Evolutionary conservation across 495 filamentous ascomycete genomes (phyloP).

Genomic region (Podospora comata): DNA sequence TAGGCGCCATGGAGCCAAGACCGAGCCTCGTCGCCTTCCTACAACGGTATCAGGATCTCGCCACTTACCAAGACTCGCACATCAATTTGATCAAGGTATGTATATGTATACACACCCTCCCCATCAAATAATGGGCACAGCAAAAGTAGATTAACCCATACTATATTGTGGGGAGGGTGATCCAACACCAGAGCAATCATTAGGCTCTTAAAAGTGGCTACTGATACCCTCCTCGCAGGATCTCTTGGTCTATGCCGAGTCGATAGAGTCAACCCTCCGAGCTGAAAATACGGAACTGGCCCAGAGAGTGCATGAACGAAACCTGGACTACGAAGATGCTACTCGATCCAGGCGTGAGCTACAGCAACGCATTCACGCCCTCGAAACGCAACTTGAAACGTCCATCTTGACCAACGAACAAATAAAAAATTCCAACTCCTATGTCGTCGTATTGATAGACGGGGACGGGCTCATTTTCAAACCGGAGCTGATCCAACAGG

Average conservation of each 20-base stretch:
- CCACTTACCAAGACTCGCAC: constrained; percentile 34
- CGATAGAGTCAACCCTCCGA: constrained; percentile 33
- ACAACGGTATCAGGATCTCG: constrained; percentile 39
- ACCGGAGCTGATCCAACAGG: constrained; percentile 59
- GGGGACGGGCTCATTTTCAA: constrained; percentile 76
- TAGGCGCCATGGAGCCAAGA: constrained; percentile 1
- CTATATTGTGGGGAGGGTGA: no score
- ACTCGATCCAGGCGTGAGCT: constrained; percentile 41
- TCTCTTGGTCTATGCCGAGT: constrained; percentile 40
- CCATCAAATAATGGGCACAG: no score
- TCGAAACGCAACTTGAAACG: constrained; percentile 28
- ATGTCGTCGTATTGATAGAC: constrained; percentile 72
- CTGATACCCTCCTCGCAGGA: constrained; percentile 33
- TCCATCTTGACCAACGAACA: constrained; percentile 33
- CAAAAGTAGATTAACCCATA: no score
- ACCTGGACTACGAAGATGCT: constrained; percentile 45
- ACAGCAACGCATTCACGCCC: constrained; percentile 40
- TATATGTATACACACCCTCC: no score
- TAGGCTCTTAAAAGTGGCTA: neutral
- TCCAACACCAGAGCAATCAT: neutral
- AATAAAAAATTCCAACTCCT: constrained; percentile 66
- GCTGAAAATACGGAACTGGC: constrained; percentile 38
- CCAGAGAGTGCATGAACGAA: constrained; percentile 35
- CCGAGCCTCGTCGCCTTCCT: constrained; percentile 32
- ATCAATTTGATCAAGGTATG: constrained; percentile 39